phyloP scores from a whole-genome alignment of 345 rosid species.

The Brassica cretica region DNA sequence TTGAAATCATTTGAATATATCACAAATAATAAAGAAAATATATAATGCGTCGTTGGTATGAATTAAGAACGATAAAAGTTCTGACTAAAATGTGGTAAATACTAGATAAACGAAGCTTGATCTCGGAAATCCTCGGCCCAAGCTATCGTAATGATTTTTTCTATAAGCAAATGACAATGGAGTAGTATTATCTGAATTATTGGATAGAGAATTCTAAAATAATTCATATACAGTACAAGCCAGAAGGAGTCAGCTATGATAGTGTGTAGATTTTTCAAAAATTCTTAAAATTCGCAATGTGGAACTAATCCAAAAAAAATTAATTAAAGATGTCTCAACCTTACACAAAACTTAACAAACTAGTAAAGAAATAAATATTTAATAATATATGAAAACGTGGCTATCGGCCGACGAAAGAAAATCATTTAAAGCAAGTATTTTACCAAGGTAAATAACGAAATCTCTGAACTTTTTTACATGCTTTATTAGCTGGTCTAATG shows the following conservation, averaged over 20 bases:
- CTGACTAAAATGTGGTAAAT: not conserved
- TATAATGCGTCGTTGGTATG: not conserved
- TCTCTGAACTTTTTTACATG: too few relatives aligned
- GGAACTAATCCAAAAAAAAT: not conserved
- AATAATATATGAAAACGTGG: too few relatives aligned
- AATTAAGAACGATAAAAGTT: not conserved
- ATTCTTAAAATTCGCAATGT: too few relatives aligned
- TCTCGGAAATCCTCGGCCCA: not conserved
- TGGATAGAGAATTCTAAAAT: not conserved
- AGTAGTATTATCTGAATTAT: not conserved
- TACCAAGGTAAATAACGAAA: too few relatives aligned
- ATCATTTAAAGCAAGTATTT: too few relatives aligned
- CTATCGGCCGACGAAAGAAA: too few relatives aligned
- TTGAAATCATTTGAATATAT: not conserved
- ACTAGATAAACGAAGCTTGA: not conserved
- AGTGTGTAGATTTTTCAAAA: not conserved
- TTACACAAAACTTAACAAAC: too few relatives aligned
- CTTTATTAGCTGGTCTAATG: too few relatives aligned
- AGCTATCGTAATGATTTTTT: not conserved
- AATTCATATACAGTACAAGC: not conserved
- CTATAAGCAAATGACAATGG: not conserved
- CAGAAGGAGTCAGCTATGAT: not conserved
- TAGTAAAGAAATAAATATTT: too few relatives aligned
- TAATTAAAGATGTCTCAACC: not conserved
- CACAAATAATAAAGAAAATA: not conserved